A percentile compares a stretch with the other conserved stretches of the same genome.
These are phyloP conservation scores for Magnaporthiopsis poae DNA, from an alignment of 2,329 filamentous ascomycete genomes.

Conservation along the genomic window DNA sequence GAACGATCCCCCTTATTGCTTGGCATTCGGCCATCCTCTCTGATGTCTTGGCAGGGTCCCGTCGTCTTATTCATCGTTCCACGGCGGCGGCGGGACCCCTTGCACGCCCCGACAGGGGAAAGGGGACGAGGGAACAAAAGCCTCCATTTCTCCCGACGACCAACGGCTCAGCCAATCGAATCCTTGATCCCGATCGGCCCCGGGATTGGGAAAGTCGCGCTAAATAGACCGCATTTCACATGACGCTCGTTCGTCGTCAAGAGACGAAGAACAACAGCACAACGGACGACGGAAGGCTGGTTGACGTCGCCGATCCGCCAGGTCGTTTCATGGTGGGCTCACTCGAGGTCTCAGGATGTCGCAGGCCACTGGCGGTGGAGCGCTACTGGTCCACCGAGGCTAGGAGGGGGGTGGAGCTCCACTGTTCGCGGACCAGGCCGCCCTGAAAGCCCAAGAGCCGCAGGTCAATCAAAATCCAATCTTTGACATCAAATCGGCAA, in stretches of 20 bases:
- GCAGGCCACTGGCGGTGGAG: not conserved
- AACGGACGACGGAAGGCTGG: not conserved
- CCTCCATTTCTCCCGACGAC: not conserved
- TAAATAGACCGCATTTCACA: too few species aligned
- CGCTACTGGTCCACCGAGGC: not conserved
- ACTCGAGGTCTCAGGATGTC: not conserved
- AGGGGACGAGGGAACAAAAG: not conserved
- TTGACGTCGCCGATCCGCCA: too few species aligned
- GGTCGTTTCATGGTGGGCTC: not conserved
- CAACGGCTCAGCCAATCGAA: not conserved
- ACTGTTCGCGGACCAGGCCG: not conserved
- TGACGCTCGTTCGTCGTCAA: too few species aligned
- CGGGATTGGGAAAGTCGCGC: too few species aligned
- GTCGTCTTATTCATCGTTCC: not conserved
- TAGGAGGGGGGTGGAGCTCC: too few species aligned
- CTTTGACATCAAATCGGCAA: not conserved
- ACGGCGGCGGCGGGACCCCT: not conserved
- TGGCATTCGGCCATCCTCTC: not conserved
- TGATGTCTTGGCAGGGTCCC: not conserved
- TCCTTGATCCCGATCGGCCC: too few species aligned
- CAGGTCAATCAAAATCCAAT: not conserved
- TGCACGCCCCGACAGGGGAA: not conserved
- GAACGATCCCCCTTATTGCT: not conserved
- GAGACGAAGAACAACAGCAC: too few species aligned
- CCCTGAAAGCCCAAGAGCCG: not conserved